phyloP scores from a whole-genome alignment of 2,329 filamentous ascomycete genomes.

The Claviceps sp. region DNA sequence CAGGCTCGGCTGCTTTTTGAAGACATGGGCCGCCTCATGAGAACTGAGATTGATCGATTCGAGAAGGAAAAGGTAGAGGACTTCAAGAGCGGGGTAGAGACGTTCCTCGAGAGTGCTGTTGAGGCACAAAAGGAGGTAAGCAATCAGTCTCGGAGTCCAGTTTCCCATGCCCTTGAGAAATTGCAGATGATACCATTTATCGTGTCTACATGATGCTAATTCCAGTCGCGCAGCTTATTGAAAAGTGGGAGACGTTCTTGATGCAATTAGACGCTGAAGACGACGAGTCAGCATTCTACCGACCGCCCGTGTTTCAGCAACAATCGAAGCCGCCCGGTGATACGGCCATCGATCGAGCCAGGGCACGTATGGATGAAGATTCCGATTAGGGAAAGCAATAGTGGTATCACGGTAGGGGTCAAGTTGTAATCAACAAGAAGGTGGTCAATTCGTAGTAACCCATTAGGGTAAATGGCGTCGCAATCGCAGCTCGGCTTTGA shows the following conservation, averaged over 20 bases:
- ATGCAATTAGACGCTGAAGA: slow-evolving; percentile 93
- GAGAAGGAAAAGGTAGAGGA: slow-evolving; percentile 97
- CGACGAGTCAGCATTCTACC: slow-evolving; percentile 57
- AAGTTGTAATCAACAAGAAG: neutral
- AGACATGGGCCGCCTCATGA: slow-evolving; percentile 93
- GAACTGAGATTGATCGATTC: slow-evolving; percentile 80
- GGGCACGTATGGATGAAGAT: slow-evolving; percentile 42
- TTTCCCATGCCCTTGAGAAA: slow-evolving; percentile 7
- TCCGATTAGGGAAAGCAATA: slow-evolving; percentile 32
- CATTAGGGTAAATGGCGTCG: slow-evolving; percentile 4
- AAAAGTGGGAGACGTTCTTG: slow-evolving; percentile 97
- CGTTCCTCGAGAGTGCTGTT: slow-evolving; percentile 89
- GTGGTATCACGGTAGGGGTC: neutral
- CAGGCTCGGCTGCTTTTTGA: slow-evolving; percentile 85
- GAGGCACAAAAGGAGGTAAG: slow-evolving; percentile 96
- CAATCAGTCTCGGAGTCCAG: neutral
- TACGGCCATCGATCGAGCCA: slow-evolving; percentile 46
- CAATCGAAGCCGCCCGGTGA: slow-evolving; percentile 37
- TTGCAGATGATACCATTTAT: neutral
- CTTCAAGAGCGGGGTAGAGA: slow-evolving; percentile 96
- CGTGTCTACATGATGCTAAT: neutral
- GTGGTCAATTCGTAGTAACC: slow-evolving; percentile 1
- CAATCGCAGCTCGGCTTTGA: slow-evolving; percentile 2
- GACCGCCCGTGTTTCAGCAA: slow-evolving; percentile 43
- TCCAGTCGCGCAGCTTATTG: slow-evolving; percentile 41